phyloP scores from a whole-genome alignment of 2,329 filamentous ascomycete species.

The Clarireedia homoeocarpa region DNA sequence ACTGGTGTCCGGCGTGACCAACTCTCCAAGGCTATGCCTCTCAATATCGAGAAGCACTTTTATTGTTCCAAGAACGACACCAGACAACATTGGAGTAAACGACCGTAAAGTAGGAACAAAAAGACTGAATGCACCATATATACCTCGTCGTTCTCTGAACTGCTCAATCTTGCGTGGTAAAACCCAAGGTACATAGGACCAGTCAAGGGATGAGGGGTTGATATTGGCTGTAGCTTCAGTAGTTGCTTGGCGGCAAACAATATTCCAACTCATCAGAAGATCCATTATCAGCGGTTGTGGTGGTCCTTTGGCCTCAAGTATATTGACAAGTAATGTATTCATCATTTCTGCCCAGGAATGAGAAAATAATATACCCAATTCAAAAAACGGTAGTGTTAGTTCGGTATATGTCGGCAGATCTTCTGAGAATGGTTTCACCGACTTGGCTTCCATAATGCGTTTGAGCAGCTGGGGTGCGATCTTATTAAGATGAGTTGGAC shows the following conservation, averaged over 20 bases:
- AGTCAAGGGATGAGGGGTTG: slow-evolving; percentile 15
- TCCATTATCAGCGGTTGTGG: slow-evolving; percentile 16
- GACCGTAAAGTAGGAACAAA: slow-evolving; percentile 17
- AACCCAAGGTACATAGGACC: slow-evolving; percentile 18
- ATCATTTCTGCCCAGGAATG: slow-evolving; percentile 25
- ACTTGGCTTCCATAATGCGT: slow-evolving; percentile 19
- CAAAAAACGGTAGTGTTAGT: slow-evolving; percentile 19
- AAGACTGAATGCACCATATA: slow-evolving; percentile 15
- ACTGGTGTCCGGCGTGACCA: not conserved
- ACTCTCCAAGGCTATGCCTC: not conserved
- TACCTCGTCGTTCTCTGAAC: slow-evolving; percentile 17
- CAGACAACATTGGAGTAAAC: slow-evolving; percentile 13
- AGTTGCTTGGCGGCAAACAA: slow-evolving; percentile 19
- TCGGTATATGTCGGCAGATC: slow-evolving; percentile 24
- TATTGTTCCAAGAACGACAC: slow-evolving; percentile 24
- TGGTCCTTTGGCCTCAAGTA: slow-evolving; percentile 6
- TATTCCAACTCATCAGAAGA: slow-evolving; percentile 27
- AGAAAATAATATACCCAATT: slow-evolving; percentile 20
- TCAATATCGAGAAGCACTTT: slow-evolving; percentile 16
- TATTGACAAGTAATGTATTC: slow-evolving; percentile 15
- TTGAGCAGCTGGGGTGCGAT: slow-evolving; percentile 15
- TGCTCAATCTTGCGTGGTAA: not conserved
- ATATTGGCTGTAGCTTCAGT: not conserved
- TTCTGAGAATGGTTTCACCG: slow-evolving; percentile 14
- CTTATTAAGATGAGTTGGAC: slow-evolving; percentile 17